phyloP scores from a whole-genome alignment of 2,329 filamentous ascomycete species.

The Talaromyces funiculosus region DNA sequence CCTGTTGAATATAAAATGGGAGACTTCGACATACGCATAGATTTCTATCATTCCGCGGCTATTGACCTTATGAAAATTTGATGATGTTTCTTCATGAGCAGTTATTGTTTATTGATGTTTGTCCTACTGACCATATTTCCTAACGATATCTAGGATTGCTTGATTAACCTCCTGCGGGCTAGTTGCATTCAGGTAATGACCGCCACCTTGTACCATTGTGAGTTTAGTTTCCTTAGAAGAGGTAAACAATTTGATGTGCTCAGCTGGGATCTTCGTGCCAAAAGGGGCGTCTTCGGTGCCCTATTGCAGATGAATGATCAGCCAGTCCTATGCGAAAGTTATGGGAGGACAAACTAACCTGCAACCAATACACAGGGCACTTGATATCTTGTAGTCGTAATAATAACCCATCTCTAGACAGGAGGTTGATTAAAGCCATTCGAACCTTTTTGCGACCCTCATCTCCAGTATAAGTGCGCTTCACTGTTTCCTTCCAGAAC shows the following conservation, averaged over 20 bases:
- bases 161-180: constrained; percentile 40
- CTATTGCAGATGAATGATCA: constrained; percentile 18
- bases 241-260: constrained; percentile 43
- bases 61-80: not conserved
- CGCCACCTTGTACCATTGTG: constrained; percentile 37
- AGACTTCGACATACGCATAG: not conserved
- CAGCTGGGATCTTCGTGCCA: constrained; percentile 17
- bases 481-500: constrained; percentile 38
- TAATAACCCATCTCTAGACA: constrained; percentile 43
- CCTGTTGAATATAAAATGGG: not conserved
- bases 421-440: constrained; percentile 43
- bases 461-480: constrained; percentile 41
- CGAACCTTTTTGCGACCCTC: constrained; percentile 39
- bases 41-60: not conserved
- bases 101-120: not conserved
- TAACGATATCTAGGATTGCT: constrained; percentile 36
- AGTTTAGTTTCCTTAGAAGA: constrained; percentile 37
- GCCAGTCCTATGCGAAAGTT: constrained; percentile 31
- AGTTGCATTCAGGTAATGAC: constrained; percentile 43
- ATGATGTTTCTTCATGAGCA: not conserved
- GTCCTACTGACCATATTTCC: constrained; percentile 19
- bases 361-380: constrained; percentile 45
- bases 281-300: constrained; percentile 11
- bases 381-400: constrained; percentile 38
- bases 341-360: constrained; percentile 33